These are phyloP conservation scores for Lipomyces yarrowii DNA, from an alignment of 1,139 yeast genomes.

Conservation along the genomic window DNA sequence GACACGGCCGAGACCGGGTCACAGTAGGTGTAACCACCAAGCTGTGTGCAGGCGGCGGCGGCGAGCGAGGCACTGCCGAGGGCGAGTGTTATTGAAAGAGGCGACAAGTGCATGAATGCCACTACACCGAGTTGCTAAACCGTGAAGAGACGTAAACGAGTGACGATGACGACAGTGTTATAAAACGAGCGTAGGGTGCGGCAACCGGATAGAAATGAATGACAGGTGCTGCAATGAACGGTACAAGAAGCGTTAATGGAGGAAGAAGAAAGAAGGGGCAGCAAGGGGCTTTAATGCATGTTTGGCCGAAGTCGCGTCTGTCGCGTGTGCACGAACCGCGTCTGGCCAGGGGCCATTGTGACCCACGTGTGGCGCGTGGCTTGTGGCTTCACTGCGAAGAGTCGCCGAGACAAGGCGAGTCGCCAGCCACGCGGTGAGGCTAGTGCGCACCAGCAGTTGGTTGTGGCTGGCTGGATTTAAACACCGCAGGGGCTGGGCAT, in stretches of 20 bases:
- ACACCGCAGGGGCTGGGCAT: no score
- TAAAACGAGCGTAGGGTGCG: constrained; percentile 1
- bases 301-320: neutral
- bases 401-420: no score
- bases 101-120: constrained; percentile 15
- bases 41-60: constrained; percentile 34
- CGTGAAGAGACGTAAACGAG: neutral
- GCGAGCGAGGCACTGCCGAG: constrained; percentile 11
- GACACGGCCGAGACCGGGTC: constrained; percentile 61
- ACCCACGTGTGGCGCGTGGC: neutral
- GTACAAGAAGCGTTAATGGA: neutral
- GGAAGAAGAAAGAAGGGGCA: neutral
- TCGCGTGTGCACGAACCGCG: neutral
- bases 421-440: no score
- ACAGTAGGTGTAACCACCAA: constrained; percentile 34
- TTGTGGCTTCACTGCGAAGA: no score
- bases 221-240: neutral
- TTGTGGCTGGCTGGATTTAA: no score
- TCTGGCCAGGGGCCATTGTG: neutral
- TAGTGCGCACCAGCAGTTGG: no score
- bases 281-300: neutral
- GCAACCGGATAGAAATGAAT: constrained; percentile 2
- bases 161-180: neutral
- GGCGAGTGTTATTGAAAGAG: constrained; percentile 8
- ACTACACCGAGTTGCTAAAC: neutral